Evolutionary conservation across 305 asterid species (phyloP).

Genomic region (Lippia alba): DNA sequence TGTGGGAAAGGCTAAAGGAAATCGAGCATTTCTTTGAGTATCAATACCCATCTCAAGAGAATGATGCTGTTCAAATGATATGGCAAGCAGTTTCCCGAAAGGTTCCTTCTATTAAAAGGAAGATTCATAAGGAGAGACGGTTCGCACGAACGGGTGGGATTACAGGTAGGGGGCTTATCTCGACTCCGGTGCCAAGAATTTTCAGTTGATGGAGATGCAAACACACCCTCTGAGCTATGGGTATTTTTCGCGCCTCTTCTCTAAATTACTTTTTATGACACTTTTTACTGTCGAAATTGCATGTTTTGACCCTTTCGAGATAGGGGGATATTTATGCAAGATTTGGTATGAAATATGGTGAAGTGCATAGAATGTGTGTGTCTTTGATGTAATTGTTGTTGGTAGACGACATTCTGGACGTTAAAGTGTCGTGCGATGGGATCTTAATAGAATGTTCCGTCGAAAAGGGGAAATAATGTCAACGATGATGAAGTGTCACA

Average conservation of each 20-base stretch:
- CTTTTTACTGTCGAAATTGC: too few species aligned
- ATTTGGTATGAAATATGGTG: too few species aligned
- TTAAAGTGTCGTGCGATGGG: too few species aligned
- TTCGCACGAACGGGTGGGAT: conserved; percentile 38
- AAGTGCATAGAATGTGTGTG: too few species aligned
- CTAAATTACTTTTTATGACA: not conserved
- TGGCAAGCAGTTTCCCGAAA: conserved; percentile 83
- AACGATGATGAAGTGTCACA: too few species aligned
- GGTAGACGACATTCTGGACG: too few species aligned
- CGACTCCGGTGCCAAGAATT: conserved; percentile 57
- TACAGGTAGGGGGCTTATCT: conserved; percentile 30
- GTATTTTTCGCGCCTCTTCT: not conserved
- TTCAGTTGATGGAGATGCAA: conserved; percentile 39
- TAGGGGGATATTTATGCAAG: too few species aligned
- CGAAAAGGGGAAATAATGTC: too few species aligned
- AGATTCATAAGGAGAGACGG: conserved; percentile 52
- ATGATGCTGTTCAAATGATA: conserved; percentile 93
- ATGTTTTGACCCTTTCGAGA: too few species aligned
- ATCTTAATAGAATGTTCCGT: not conserved
- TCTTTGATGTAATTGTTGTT: too few species aligned
- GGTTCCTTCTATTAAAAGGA: conserved; percentile 59
- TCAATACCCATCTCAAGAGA: conserved; percentile 69
- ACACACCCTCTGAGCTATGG: too few species aligned
- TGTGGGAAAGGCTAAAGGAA: conserved; percentile 78
- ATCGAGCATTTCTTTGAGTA: conserved; percentile 62